Conservation (phyloP, 2,329 filamentous ascomycete genomes). For the Colletotrichum agaves region DNA sequence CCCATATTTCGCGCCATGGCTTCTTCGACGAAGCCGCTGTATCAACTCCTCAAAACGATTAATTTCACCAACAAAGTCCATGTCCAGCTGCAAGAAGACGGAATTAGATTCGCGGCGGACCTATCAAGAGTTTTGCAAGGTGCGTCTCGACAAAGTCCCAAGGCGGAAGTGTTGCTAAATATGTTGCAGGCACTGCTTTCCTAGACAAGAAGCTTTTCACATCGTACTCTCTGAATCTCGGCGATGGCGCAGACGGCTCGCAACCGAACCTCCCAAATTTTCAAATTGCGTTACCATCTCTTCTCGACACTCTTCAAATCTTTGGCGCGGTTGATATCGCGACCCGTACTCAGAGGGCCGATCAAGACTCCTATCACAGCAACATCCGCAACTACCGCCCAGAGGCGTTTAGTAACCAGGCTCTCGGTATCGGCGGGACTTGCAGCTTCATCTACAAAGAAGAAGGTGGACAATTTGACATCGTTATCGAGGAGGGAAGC, state of each 20-base stretch:
- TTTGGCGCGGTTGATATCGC: slow-evolving; percentile 84
- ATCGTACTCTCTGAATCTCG: slow-evolving; percentile 77
- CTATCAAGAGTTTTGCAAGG: slow-evolving; percentile 93
- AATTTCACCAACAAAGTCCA: slow-evolving; percentile 68
- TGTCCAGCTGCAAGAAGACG: slow-evolving; percentile 83
- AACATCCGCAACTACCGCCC: slow-evolving; percentile 70
- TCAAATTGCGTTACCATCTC: slow-evolving; percentile 84
- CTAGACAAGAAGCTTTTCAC: slow-evolving; percentile 91
- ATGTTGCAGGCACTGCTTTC: slow-evolving; percentile 64
- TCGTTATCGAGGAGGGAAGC: slow-evolving; percentile 86
- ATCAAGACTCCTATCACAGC: slow-evolving; percentile 69
- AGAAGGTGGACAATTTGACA: slow-evolving; percentile 80
- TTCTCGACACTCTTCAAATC: slow-evolving; percentile 95
- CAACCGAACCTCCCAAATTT: slow-evolving; percentile 72
- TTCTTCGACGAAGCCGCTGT: slow-evolving; percentile 80
- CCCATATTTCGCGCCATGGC: slow-evolving; percentile 80
- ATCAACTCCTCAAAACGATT: slow-evolving; percentile 69
- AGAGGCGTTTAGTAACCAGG: slow-evolving; percentile 85
- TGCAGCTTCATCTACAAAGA: slow-evolving; percentile 84
- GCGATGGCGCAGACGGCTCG: slow-evolving; percentile 51
- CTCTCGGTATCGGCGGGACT: slow-evolving; percentile 84
- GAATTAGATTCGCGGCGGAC: slow-evolving; percentile 88
- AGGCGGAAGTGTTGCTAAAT: not conserved
- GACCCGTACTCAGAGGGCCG: slow-evolving; percentile 66
- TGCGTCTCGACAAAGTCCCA: slow-evolving; percentile 48